Evolutionary conservation across 768 basidiomycete genomes (phyloP), one percentile per base, ranked within the genome.

Genomic region (Daedaleopsis sinensis): DNA sequence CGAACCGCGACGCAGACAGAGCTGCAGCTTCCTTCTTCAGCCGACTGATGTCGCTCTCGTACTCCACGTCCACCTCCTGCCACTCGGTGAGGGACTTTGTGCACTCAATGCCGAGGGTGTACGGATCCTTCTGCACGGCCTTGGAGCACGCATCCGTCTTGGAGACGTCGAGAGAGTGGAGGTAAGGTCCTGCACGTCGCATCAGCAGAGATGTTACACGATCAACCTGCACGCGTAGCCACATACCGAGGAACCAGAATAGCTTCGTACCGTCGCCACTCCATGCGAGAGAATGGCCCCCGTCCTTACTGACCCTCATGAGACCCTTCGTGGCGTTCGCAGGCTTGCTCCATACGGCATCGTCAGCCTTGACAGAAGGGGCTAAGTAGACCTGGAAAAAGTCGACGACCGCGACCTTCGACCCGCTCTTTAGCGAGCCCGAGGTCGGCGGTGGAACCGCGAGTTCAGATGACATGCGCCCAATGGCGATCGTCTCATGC

Each of bases 211-310:
- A n/a, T n/a, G 18, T 36, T 27, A 39, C 52, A 23, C 51, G 38
- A 12, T 47, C 44, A 10, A 42, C 6, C n/a, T 18, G 9, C 13
- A 47, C 10, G 46, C 3, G 4, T 10, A n/a, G 7, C 47, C 21
- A 63, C 78, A 48, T 69, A 89, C 90, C 90, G 35, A 91, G 78
- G 72, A 91, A 82, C 90, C 90, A 91, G 63, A 89, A 88, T 37
- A 91, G 57, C 36, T 76, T 84, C 56, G 79, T 82, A 18, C 90
- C 89, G 68, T 90, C 86, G 12, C 80, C 68, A 37, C 83, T 87
- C 76, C 83, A 86, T 2, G 84, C 79, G 39, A 91, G 70, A 68
- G 87, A 87, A 66, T 91, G 90, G 0, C 89, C 90, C 18, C 90
- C 90, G 70, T 91, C 88, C 64, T 89, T 67, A 66, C 89, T 90